A percentile compares a stretch with the other conserved stretches of the same genome.
These are phyloP conservation scores for Populus hybrid DNA, from an alignment of 441 rosid species.

Conservation along the genomic window DNA sequence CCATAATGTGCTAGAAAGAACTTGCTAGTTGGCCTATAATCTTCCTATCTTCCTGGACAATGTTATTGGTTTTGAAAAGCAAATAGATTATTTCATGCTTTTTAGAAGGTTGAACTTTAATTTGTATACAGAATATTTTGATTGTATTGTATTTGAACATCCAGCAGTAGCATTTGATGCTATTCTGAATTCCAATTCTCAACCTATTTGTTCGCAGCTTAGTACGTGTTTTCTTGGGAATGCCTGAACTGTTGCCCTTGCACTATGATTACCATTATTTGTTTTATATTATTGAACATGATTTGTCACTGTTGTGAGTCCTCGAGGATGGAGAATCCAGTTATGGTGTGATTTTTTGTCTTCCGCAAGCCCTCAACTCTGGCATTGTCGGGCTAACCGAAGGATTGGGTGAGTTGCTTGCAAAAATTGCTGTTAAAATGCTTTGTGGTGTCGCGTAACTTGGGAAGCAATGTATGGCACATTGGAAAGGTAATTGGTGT, in stretches of 20 bases:
- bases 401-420: not conserved
- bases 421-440: not conserved
- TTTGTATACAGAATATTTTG: slow-evolving; percentile 1
- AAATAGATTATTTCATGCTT: slow-evolving; percentile 9
- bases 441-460: not conserved
- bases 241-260: no score
- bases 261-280: no score
- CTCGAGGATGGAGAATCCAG: no score
- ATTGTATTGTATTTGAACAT: not conserved
- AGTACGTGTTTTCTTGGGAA: no score
- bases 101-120: slow-evolving; percentile 3
- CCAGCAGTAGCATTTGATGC: not conserved
- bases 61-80: not conserved
- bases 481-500: not conserved
- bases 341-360: no score
- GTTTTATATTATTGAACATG: no score
- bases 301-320: no score
- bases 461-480: not conserved
- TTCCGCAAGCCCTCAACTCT: not conserved
- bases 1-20: not conserved
- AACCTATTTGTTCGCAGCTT: no score
- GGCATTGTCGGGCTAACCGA: not conserved
- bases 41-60: not conserved
- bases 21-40: slow-evolving; percentile 13
- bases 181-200: not conserved